These are phyloP conservation scores for Lichina pygmaea DNA, from an alignment of 495 filamentous ascomycete species.

Conservation along the genomic window DNA sequence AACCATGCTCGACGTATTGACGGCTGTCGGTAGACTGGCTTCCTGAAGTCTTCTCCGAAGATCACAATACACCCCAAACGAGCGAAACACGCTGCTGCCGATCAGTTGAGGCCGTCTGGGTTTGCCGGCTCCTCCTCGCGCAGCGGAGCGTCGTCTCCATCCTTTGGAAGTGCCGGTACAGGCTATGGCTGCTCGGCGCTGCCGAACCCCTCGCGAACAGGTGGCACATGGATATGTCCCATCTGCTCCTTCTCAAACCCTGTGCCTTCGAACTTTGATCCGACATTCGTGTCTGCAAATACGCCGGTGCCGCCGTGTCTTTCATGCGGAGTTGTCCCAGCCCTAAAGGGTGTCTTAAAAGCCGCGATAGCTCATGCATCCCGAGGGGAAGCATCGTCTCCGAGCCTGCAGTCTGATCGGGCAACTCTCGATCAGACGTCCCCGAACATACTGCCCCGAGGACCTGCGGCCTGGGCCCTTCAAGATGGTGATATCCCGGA, in stretches of 20 bases:
- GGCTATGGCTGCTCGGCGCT: conserved; percentile 17
- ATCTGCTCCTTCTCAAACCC: conserved; percentile 97
- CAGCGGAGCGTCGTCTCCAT: conserved; percentile 19
- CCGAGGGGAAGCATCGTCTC: conserved; percentile 17
- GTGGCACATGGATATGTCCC: conserved; percentile 88
- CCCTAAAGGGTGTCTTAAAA: conserved; percentile 55
- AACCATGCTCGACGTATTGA: background rate
- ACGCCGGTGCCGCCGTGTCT: conserved; percentile 67
- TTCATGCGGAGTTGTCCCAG: conserved; percentile 82
- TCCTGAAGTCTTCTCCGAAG: conserved; percentile 86
- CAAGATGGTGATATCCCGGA: background rate
- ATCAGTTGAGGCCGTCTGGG: conserved; percentile 9
- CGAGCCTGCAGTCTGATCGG: background rate
- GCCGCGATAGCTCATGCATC: conserved; percentile 43
- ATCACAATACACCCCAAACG: conserved; percentile 64
- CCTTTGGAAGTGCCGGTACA: conserved; percentile 21
- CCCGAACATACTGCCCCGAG: background rate
- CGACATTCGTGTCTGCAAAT: conserved; percentile 41
- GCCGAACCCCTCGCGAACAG: conserved; percentile 19
- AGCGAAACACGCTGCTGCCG: conserved; percentile 16
- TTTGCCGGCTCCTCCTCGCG: conserved; percentile 14
- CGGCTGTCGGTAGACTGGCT: conserved; percentile 37
- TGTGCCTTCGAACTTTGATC: conserved; percentile 77
- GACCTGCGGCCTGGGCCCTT: background rate
- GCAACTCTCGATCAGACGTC: conserved; percentile 3